Base-by-base conservation (phyloP, 192 early-diverging fungal genomes). In the Diversispora epigaea region DNA sequence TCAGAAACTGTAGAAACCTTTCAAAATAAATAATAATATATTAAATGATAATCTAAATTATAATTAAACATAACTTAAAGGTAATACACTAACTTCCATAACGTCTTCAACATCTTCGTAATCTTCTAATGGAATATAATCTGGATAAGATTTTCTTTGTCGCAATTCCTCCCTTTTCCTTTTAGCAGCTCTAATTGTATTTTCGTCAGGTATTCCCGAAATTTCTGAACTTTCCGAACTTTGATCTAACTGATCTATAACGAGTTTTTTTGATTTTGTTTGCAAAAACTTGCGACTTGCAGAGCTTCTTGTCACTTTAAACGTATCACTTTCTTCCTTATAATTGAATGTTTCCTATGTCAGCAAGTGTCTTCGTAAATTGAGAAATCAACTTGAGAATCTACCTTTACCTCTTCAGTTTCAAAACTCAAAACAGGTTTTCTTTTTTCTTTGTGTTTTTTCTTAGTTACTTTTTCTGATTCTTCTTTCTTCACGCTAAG, bases 161-260 rank as follows among this genome's bases (percentile, higher is more conserved):
- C 87, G 77, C 73, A 79, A 61, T 60, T 83, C 82, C 47, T 87
- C 86, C 39, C 86, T 74, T 64, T 84, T 82, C 69, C 86, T 87
- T 47, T 84, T 89, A 15, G 87, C 87, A 0, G 84, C 80, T 63
- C 82, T 79, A 60, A 89, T 87, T 10, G 82, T 82, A 49, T 74
- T 70, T 6, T 83, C 82, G 54, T 87, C 84, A 19, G 87, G 86
- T 40, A 89, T 87, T n/a, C 15, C 60, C 19, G 60, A 63, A 19
- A 25, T 49, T 15, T 43, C 25, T 1, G 25, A 11, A 4, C 62
- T 64, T 32, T 44, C 12, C 40, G 39, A 19, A 64, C n/a, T 40
- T 57, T 40, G 11, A 74, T 46, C 63, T 41, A 74, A 71, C 58
- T 63, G 45, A 52, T 74, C 44, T 11, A 74, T 0, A 64, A 58